These are phyloP conservation scores for Lachancea nothofagi DNA, from an alignment of 805 yeast species.

Conservation along the genomic window DNA sequence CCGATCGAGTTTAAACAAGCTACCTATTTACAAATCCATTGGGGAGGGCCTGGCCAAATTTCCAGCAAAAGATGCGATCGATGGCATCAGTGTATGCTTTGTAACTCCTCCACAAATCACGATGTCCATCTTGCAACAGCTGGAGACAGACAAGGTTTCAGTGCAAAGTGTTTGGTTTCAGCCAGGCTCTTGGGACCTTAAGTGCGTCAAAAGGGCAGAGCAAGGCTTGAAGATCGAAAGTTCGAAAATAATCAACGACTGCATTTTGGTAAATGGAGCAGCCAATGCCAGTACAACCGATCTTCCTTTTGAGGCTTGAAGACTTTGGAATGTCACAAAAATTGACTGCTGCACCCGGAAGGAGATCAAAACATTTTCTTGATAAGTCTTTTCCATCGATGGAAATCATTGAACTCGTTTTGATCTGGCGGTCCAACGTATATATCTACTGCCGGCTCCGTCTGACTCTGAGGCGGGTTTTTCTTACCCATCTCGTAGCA, in stretches of 20 bases:
- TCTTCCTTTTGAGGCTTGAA: background rate
- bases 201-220: conserved; percentile 40
- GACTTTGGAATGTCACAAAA: background rate
- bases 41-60: conserved; percentile 22
- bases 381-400: conserved; percentile 33
- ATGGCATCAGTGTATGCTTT: conserved; percentile 56
- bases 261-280: conserved; percentile 69
- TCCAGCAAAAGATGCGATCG: conserved; percentile 24
- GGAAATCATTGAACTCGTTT: conserved; percentile 7
- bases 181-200: conserved; percentile 66
- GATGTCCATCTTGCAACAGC: conserved; percentile 38
- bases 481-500: conserved; percentile 4
- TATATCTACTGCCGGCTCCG: background rate
- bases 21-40: conserved; percentile 33
- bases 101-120: conserved; percentile 72
- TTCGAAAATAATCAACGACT: conserved; percentile 50
- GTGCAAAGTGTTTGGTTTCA: conserved; percentile 70
- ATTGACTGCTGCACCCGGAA: conserved; percentile 9
- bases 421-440: background rate
- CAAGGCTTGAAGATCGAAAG: conserved; percentile 31
- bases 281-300: conserved; percentile 30
- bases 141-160: conserved; percentile 23
- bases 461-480: background rate
- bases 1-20: conserved; percentile 39
- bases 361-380: conserved; percentile 37